Percentiles rank a stretch among this genome's conserved stretches.
Evolutionary conservation across 2,329 filamentous ascomycete genomes (phyloP).

Genomic region (Neonectria sp.): DNA sequence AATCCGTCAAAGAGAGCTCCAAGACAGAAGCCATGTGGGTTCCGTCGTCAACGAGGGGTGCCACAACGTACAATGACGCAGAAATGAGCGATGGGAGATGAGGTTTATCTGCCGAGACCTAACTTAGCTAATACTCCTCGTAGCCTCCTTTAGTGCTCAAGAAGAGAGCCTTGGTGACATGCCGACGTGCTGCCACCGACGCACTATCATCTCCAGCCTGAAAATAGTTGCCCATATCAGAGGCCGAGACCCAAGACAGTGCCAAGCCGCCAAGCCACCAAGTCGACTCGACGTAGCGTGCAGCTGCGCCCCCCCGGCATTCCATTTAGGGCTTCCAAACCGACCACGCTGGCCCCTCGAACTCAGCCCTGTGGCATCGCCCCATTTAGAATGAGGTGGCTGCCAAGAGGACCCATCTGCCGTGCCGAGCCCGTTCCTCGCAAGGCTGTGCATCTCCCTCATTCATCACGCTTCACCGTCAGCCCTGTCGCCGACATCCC

Average conservation of each 20-base stretch:
- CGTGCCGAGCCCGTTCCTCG: background rate
- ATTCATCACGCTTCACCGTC: background rate
- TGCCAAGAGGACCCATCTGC: background rate
- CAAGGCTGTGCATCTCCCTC: background rate
- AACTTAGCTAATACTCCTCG: too few relatives aligned
- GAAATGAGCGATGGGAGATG: background rate
- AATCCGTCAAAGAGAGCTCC: too few relatives aligned
- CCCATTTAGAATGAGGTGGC: background rate
- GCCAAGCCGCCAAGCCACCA: background rate
- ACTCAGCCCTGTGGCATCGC: slow-evolving; percentile 2
- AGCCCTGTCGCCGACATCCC: background rate
- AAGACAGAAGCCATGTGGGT: too few relatives aligned
- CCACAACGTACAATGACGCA: background rate
- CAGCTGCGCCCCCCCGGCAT: background rate
- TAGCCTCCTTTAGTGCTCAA: background rate
- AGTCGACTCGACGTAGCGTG: background rate
- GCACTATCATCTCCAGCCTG: background rate
- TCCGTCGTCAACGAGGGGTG: background rate
- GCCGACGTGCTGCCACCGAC: background rate
- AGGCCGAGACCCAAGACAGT: background rate
- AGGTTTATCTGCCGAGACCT: too few relatives aligned
- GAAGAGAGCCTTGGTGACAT: background rate
- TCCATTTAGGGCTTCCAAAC: background rate
- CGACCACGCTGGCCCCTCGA: background rate
- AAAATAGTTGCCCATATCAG: background rate